Percentiles rank a stretch among this genome's conserved stretches.
Evolutionary conservation across 2,329 filamentous ascomycete genomes (phyloP).

Genomic region (Phoma herbarum): DNA sequence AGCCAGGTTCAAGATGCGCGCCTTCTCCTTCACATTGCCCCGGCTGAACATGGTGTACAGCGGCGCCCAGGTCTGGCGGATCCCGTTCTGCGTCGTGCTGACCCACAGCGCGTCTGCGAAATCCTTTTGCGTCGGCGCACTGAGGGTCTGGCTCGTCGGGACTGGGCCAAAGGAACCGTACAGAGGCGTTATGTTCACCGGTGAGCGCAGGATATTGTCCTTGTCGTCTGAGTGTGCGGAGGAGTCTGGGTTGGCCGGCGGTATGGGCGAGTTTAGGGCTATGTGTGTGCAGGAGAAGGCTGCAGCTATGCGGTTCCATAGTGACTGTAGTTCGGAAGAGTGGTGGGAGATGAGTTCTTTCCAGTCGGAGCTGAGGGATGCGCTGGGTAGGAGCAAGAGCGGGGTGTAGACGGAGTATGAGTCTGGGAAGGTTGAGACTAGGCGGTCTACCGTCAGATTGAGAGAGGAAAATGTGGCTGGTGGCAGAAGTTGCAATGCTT

Average conservation of each 20-base stretch:
- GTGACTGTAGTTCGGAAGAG: constrained; percentile 27
- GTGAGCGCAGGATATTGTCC: constrained; percentile 77
- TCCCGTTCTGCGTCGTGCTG: constrained; percentile 74
- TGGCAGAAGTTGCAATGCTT: constrained; percentile 28
- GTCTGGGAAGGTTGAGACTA: constrained; percentile 43
- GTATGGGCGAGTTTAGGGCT: constrained; percentile 67
- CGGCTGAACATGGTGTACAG: constrained; percentile 93
- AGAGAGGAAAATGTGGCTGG: constrained; percentile 22
- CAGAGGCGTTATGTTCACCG: constrained; percentile 73
- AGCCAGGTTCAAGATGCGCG: constrained; percentile 68
- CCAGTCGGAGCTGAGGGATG: neutral
- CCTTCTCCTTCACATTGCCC: constrained; percentile 90
- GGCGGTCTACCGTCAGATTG: constrained; percentile 23
- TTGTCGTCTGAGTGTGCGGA: neutral
- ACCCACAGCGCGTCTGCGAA: constrained; percentile 80
- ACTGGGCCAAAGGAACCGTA: constrained; percentile 76
- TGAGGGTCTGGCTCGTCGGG: constrained; percentile 28
- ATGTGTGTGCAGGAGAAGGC: constrained; percentile 63
- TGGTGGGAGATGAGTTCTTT: constrained; percentile 37
- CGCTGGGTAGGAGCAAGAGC: constrained; percentile 63
- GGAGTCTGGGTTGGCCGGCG: constrained; percentile 29
- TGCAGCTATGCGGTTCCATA: constrained; percentile 42
- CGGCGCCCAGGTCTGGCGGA: constrained; percentile 87
- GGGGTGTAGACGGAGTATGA: constrained; percentile 65
- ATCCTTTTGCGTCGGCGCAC: constrained; percentile 55